A percentile compares a stretch with the other conserved stretches of the same genome.
Evolutionary conservation across 2,329 filamentous ascomycete genomes (phyloP).

Genomic region (Alternaria novae-zelandiae): DNA sequence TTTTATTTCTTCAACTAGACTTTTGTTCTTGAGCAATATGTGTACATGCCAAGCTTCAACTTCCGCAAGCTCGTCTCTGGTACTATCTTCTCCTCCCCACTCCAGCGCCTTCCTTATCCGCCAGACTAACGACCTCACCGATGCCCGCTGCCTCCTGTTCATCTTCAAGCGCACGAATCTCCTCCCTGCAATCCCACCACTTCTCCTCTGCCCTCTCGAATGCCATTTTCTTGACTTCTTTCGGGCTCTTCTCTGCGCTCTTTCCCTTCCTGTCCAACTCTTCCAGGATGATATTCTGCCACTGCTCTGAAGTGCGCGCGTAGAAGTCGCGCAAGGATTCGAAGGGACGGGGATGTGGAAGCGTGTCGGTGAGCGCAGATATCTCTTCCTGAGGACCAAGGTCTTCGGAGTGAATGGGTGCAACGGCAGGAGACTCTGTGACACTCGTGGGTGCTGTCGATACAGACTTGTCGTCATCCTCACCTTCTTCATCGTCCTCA

Average conservation of each 20-base stretch:
- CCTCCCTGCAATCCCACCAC: slow-evolving; percentile 98
- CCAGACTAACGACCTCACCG: slow-evolving; percentile 88
- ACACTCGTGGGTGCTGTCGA: slow-evolving; percentile 62
- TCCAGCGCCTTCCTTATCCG: slow-evolving; percentile 65
- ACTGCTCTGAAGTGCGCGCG: slow-evolving; percentile 81
- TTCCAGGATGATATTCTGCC: slow-evolving; percentile 86
- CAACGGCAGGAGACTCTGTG: slow-evolving; percentile 28
- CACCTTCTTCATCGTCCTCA: slow-evolving; percentile 52
- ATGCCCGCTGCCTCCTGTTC: slow-evolving; percentile 96
- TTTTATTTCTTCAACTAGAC: neutral
- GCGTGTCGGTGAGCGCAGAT: slow-evolving; percentile 68
- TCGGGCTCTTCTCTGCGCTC: slow-evolving; percentile 72
- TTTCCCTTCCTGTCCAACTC: slow-evolving; percentile 66
- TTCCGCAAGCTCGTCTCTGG: neutral
- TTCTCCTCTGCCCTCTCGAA: slow-evolving; percentile 94
- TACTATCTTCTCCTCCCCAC: slow-evolving; percentile 42
- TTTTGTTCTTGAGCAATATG: neutral
- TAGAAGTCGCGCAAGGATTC: slow-evolving; percentile 94
- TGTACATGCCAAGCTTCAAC: neutral
- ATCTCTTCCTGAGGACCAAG: slow-evolving; percentile 59
- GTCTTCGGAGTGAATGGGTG: slow-evolving; percentile 44
- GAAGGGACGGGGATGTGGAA: slow-evolving; percentile 82
- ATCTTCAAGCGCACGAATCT: slow-evolving; percentile 88
- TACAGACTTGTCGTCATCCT: slow-evolving; percentile 59
- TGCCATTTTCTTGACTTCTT: slow-evolving; percentile 90